Evolutionary conservation across 768 basidiomycete species (phyloP), one percentile per base, ranked within the genome.

Genomic region (Naganishia friedmannii): DNA sequence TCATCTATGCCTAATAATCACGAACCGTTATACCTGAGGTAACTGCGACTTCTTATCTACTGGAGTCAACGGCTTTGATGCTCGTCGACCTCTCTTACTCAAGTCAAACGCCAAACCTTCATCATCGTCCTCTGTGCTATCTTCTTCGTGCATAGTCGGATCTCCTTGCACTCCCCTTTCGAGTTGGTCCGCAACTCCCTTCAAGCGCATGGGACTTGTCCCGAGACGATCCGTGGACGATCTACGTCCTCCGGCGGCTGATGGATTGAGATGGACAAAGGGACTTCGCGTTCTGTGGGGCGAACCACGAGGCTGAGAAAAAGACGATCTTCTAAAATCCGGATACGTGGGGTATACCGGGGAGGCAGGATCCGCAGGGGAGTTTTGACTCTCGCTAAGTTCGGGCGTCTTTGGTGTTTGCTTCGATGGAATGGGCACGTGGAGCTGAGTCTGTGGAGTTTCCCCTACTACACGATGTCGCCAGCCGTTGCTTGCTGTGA

Each of bases 91-190:
- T n/a, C 77, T 31, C 65, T 72, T 74, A 29, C 73, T 74, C 13
- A 78, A 56, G 12, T 72, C 74, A 69, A 80, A 76, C 17, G 74
- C 78, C 56, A 80, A 66, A 0, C 77, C 79, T 26, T 73, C 74
- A 32, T 74, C 76, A 12, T 58, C 74, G 29, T 72, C 72, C 28
- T 71, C 73, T 17, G 71, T 68, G n/a, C 67, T 65, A 17, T 65
- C 66, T 19, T 63, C 69, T 29, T 72, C 67, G 39, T 70, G 26
- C 46, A 58, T 48, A 19, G 23, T 67, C 39, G 45, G 26, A 53
- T 34, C 31, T 5, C n/a, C 29, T 34, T 45, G 48, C 13, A 7
- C 15, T 34, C 48, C 51, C 17, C 65, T 21, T 12, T 66, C 65
- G 53, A 53, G 42, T 23, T 53, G 48, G 23, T 54, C 65, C 17